Conservation (phyloP, 2,329 filamentous ascomycete species). For the Exutisphaerella laricina region DNA sequence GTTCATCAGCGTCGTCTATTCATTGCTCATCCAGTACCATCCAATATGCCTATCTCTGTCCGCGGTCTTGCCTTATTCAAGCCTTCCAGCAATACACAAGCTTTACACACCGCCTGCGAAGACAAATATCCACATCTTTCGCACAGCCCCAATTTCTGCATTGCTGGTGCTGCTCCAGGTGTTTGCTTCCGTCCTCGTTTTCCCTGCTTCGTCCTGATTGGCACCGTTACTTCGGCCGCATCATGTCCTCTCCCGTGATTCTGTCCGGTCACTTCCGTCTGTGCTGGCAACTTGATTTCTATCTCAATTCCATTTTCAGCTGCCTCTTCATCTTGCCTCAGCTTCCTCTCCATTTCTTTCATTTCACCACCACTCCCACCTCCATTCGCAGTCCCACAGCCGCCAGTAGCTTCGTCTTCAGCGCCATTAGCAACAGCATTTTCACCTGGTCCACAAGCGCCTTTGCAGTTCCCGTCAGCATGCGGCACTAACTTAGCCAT, state of each 20-base stretch:
- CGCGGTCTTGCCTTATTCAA: slow-evolving; percentile 67
- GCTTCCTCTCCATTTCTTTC: slow-evolving; percentile 70
- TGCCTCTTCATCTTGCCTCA: slow-evolving; percentile 60
- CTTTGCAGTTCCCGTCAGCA: slow-evolving; percentile 45
- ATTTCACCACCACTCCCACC: slow-evolving; percentile 67
- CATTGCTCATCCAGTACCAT: slow-evolving; percentile 12
- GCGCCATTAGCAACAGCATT: slow-evolving; percentile 30
- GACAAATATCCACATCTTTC: slow-evolving; percentile 90
- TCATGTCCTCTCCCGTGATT: slow-evolving; percentile 7
- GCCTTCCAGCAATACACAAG: slow-evolving; percentile 81
- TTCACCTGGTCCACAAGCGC: slow-evolving; percentile 39
- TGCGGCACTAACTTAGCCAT: slow-evolving; percentile 81
- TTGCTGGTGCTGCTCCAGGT: slow-evolving; percentile 33
- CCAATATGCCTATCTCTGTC: slow-evolving; percentile 33
- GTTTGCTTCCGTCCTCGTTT: slow-evolving; percentile 19
- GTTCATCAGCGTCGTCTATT: background rate
- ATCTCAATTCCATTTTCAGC: slow-evolving; percentile 53
- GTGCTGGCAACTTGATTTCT: slow-evolving; percentile 49
- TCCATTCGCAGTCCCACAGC: slow-evolving; percentile 69
- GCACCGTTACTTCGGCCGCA: slow-evolving; percentile 13
- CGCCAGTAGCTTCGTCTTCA: slow-evolving; percentile 58
- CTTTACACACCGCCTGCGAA: slow-evolving; percentile 89
- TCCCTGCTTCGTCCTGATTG: slow-evolving; percentile 33
- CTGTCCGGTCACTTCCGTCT: slow-evolving; percentile 5
- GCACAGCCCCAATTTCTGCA: slow-evolving; percentile 76